A percentile compares a stretch with the other conserved stretches of the same genome.
Conservation (phyloP, 768 basidiomycete species). For the Rhizopogon roseolus region DNA sequence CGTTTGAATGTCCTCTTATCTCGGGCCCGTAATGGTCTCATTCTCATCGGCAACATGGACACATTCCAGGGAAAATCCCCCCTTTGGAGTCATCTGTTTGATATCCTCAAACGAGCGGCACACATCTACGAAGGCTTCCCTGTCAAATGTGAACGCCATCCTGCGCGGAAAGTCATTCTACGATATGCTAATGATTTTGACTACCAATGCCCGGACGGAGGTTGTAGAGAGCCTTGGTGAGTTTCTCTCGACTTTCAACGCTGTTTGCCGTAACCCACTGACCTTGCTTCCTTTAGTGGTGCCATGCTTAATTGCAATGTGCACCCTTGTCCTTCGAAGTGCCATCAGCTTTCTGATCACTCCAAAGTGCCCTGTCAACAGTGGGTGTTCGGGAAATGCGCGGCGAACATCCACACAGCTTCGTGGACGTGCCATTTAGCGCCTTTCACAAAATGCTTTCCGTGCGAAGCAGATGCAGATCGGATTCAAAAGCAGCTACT, state of each 20-base stretch:
- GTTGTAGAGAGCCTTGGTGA: slow-evolving; percentile 53
- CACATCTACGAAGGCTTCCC: slow-evolving; percentile 57
- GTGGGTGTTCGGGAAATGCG: slow-evolving; percentile 33
- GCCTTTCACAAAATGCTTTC: slow-evolving; percentile 29
- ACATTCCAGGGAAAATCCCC: slow-evolving; percentile 48
- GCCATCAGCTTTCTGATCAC: slow-evolving; percentile 53
- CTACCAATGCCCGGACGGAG: slow-evolving; percentile 49
- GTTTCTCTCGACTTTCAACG: slow-evolving; percentile 11
- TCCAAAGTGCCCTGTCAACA: slow-evolving; percentile 44
- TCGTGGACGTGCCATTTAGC: slow-evolving; percentile 36
- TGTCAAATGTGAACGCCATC: slow-evolving; percentile 48
- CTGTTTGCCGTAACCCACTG: not conserved
- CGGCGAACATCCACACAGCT: slow-evolving; percentile 33
- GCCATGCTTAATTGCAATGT: slow-evolving; percentile 39
- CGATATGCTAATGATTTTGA: slow-evolving; percentile 43
- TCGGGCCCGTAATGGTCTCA: slow-evolving; percentile 51
- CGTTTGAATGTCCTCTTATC: slow-evolving; percentile 63
- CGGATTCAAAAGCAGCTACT: slow-evolving; percentile 30
- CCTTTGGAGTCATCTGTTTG: slow-evolving; percentile 44
- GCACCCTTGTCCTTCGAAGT: slow-evolving; percentile 53
- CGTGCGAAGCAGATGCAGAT: slow-evolving; percentile 38
- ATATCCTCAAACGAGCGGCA: slow-evolving; percentile 30
- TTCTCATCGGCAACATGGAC: slow-evolving; percentile 55
- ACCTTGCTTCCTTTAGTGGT: slow-evolving; percentile 31
- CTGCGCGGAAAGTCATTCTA: slow-evolving; percentile 32